These are phyloP conservation scores for Haematococcus sp. DNA, from an alignment of 139 green algal genomes.

Conservation along the genomic window DNA sequence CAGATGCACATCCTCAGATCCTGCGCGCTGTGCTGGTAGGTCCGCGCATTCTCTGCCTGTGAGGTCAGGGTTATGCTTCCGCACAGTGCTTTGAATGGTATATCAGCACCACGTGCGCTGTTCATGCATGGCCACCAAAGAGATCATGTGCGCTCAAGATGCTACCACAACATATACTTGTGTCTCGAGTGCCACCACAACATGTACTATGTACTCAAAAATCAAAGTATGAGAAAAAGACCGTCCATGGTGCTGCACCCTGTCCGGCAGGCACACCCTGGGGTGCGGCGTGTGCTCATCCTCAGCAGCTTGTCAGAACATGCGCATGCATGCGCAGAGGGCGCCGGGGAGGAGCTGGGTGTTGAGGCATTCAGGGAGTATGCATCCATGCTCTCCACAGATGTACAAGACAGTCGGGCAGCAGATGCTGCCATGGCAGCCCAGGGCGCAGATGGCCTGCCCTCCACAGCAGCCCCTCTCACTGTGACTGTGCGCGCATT, in stretches of 20 bases:
- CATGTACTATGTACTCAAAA: too few relatives aligned
- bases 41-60: background rate
- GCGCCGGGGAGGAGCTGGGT: slow-evolving; percentile 21
- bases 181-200: too few relatives aligned
- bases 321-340: slow-evolving; percentile 39
- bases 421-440: background rate
- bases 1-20: slow-evolving; percentile 31
- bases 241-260: too few relatives aligned
- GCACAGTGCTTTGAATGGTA: too few relatives aligned
- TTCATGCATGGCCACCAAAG: too few relatives aligned
- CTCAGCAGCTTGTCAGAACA: slow-evolving; percentile 44
- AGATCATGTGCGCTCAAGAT: too few relatives aligned
- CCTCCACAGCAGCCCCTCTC: slow-evolving; percentile 1
- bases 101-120: too few relatives aligned
- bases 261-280: slow-evolving; percentile 37
- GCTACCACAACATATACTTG: too few relatives aligned
- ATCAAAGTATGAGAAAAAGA: too few relatives aligned
- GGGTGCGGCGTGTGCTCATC: slow-evolving; percentile 19
- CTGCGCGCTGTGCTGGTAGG: slow-evolving; percentile 35
- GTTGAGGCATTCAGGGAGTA: slow-evolving; percentile 51
- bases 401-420: slow-evolving; percentile 4
- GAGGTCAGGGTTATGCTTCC: too few relatives aligned
- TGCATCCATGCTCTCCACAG: slow-evolving; percentile 28
- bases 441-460: slow-evolving; percentile 17
- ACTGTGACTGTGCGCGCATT: slow-evolving; percentile 8